Evolutionary conservation across 257 asterid genomes (phyloP).

Genomic region (Salvia rosmarinus): DNA sequence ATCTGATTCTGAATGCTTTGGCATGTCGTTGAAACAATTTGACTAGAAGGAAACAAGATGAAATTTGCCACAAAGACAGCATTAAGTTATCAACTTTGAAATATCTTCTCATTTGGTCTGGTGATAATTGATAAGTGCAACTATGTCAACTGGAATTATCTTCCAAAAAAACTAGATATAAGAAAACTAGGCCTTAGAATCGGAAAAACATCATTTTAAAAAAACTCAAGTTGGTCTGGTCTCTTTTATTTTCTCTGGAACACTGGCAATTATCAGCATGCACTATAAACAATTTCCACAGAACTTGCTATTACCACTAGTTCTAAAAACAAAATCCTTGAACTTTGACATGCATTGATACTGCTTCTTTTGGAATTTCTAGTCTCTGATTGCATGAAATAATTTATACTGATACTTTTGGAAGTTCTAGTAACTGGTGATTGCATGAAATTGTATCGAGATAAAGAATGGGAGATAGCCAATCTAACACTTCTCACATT

Average conservation of each 20-base stretch:
- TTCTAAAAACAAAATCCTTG: not conserved
- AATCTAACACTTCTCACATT: conserved; percentile 17
- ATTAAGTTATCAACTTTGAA: conserved; percentile 13
- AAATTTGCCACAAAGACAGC: conserved; percentile 27
- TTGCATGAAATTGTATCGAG: conserved; percentile 3
- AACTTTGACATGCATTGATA: not conserved
- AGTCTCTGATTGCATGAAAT: conserved; percentile 4
- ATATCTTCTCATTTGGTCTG: conserved; percentile 12
- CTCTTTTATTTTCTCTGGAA: not conserved
- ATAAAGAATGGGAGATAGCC: not conserved
- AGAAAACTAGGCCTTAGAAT: conserved; percentile 13
- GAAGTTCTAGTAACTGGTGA: conserved; percentile 10
- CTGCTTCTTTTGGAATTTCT: not conserved
- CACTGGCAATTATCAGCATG: conserved; percentile 18
- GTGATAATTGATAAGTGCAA: conserved; percentile 18
- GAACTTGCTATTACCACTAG: not conserved
- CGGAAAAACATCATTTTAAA: not conserved
- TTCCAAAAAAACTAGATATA: not conserved
- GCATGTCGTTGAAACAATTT: conserved; percentile 40
- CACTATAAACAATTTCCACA: not conserved
- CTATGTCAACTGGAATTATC: conserved; percentile 11
- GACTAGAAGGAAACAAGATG: conserved; percentile 44
- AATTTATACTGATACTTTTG: not conserved
- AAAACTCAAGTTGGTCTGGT: conserved; percentile 17
- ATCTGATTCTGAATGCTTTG: conserved; percentile 39